Conservation (phyloP, 1,139 yeast genomes). For the Pichia norvegensis region DNA sequence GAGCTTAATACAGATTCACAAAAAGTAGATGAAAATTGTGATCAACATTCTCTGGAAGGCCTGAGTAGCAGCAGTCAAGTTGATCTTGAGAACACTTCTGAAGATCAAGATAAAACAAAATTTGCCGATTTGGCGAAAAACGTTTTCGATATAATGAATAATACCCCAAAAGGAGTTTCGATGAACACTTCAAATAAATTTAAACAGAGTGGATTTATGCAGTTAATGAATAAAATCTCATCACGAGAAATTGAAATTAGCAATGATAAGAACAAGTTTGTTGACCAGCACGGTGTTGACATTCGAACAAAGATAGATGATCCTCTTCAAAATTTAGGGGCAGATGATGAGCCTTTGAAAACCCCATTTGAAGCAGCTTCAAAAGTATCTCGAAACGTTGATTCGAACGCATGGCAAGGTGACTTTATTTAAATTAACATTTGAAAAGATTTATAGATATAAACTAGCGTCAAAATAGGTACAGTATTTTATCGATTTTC, state of each 20-base stretch:
- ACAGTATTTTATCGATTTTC: not conserved
- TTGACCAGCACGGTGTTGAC: conserved; percentile 17
- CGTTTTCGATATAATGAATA: conserved; percentile 27
- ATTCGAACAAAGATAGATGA: conserved; percentile 3
- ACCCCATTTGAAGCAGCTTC: conserved; percentile 10
- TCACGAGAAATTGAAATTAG: conserved; percentile 28
- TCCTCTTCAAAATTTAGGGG: conserved; percentile 3
- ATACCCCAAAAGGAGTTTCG: conserved; percentile 23
- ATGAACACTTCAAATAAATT: conserved; percentile 23
- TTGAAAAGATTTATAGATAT: not conserved
- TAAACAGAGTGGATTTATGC: conserved; percentile 28
- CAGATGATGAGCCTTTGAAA: not conserved
- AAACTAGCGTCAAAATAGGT: not conserved
- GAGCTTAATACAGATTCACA: conserved; percentile 11
- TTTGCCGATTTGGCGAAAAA: conserved; percentile 28
- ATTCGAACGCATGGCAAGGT: conserved; percentile 9
- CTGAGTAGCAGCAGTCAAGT: not conserved
- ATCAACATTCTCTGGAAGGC: not conserved
- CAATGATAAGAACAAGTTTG: conserved; percentile 22
- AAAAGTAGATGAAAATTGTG: conserved; percentile 3
- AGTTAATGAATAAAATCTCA: conserved; percentile 27
- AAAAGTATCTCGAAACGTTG: conserved; percentile 6
- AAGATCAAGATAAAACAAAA: conserved; percentile 23
- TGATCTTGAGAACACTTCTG: not conserved
- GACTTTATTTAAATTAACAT: conserved; percentile 4